These are phyloP conservation scores for Leucaena leucocephala DNA, from an alignment of 306 rosid genomes.

Conservation along the genomic window DNA sequence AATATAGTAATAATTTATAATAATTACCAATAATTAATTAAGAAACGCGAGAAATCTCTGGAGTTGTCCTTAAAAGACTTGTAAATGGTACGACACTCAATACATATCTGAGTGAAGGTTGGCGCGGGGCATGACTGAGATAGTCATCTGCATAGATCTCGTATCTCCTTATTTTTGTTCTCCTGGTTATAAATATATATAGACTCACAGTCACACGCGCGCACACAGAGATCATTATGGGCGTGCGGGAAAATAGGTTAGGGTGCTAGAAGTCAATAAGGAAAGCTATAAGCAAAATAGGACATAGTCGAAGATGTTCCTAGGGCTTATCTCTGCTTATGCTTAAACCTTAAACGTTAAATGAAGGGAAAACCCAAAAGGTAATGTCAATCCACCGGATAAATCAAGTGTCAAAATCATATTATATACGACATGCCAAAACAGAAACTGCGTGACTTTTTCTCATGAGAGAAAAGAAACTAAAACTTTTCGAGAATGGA, in stretches of 20 bases:
- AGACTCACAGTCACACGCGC: not conserved
- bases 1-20: too few species aligned
- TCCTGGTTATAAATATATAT: too few species aligned
- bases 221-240: not conserved
- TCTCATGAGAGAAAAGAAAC: too few species aligned
- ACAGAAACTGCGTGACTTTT: not conserved
- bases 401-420: not conserved
- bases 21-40: too few species aligned
- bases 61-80: too few species aligned
- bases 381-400: not conserved
- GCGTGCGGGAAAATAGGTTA: not conserved
- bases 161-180: not conserved
- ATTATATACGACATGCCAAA: not conserved
- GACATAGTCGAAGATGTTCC: not conserved
- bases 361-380: not conserved
- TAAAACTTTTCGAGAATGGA: not conserved
- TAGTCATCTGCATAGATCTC: not conserved
- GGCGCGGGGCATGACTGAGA: not conserved
- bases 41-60: too few species aligned
- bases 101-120: too few species aligned
- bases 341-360: not conserved
- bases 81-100: too few species aligned
- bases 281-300: not conserved
- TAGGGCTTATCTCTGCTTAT: not conserved
- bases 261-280: not conserved